Conservation (phyloP, 352 stramenopile species). For the Pythium aristosporum region DNA sequence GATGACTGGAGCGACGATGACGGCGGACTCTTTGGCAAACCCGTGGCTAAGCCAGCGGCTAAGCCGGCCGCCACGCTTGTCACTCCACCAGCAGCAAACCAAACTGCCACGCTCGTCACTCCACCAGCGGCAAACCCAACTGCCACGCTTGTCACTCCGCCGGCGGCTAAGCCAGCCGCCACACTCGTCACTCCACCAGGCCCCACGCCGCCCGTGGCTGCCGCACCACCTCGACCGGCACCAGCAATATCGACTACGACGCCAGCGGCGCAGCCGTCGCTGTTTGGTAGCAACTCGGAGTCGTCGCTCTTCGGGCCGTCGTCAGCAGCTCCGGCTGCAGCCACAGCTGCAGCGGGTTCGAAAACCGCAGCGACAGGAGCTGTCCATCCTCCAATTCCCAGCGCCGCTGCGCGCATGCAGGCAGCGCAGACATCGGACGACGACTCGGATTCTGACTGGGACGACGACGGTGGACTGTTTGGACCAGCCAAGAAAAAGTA, state of each 20-base stretch:
- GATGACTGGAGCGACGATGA: constrained; percentile 63
- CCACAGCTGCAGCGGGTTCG: neutral
- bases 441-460: constrained; percentile 58
- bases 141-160: constrained; percentile 5
- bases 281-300: constrained; percentile 4
- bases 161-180: constrained; percentile 1
- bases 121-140: no score
- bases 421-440: constrained; percentile 44
- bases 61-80: constrained; percentile 4
- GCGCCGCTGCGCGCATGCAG: constrained; percentile 43
- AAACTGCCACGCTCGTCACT: constrained; percentile 10
- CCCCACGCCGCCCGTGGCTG: constrained; percentile 3
- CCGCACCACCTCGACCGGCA: constrained; percentile 6
- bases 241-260: neutral
- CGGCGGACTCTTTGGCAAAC: constrained; percentile 48
- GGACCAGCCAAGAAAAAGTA: constrained; percentile 30
- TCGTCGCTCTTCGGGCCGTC: constrained; percentile 33
- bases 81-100: constrained; percentile 7
- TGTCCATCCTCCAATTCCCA: constrained; percentile 49
- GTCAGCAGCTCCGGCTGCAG: constrained; percentile 8
- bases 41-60: constrained; percentile 19
- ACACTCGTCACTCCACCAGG: constrained; percentile 7
- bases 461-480: constrained; percentile 67
- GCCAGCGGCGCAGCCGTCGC: constrained; percentile 6
- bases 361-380: constrained; percentile 1